These are phyloP conservation scores for Edaphochlamys debaryana DNA, from an alignment of 139 green algal genomes.

Conservation along the genomic window DNA sequence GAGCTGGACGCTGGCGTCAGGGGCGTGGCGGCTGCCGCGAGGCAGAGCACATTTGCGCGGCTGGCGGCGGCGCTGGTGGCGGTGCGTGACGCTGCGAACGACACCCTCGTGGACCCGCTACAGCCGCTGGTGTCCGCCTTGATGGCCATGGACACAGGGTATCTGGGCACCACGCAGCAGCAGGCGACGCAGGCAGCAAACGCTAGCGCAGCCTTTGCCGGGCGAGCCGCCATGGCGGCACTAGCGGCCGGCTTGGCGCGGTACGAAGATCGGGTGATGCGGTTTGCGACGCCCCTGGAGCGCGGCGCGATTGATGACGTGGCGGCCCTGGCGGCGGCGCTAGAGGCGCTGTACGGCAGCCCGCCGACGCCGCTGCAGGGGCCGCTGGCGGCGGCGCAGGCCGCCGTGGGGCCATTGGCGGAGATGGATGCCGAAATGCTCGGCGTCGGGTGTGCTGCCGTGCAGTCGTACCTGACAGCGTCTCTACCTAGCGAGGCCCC, in stretches of 20 bases:
- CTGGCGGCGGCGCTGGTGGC: background rate
- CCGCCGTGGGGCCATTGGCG: background rate
- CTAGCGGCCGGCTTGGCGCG: background rate
- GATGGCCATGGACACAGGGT: background rate
- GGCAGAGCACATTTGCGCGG: background rate
- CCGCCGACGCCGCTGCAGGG: background rate
- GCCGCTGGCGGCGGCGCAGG: background rate
- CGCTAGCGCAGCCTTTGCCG: background rate
- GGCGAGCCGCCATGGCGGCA: background rate
- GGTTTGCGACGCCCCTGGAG: background rate
- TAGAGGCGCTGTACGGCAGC: conserved; percentile 8
- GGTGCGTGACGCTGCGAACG: background rate
- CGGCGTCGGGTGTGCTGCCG: background rate
- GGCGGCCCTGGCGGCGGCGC: background rate
- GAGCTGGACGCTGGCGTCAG: background rate
- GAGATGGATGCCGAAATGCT: background rate
- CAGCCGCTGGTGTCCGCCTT: background rate
- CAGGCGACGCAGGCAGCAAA: background rate
- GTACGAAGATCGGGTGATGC: background rate
- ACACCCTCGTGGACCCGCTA: background rate
- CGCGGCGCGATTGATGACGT: background rate
- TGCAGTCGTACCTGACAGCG: background rate
- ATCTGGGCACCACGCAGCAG: background rate
- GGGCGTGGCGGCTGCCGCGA: background rate
- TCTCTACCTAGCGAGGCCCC: background rate